Evolutionary conservation across 495 filamentous ascomycete genomes (phyloP).

Genomic region (Glonium stellatum): DNA sequence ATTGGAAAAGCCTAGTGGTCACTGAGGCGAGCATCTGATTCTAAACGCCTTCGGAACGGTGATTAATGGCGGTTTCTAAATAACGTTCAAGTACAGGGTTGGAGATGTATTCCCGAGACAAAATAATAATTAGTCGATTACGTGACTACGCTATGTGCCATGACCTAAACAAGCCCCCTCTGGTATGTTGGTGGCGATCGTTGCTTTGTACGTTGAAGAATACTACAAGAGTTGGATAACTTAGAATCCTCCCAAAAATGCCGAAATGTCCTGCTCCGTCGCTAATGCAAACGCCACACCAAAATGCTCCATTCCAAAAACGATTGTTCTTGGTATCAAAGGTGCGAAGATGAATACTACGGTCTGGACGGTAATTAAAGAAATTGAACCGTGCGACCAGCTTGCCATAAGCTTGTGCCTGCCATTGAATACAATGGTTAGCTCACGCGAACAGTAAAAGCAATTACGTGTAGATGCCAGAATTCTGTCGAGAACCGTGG

Average conservation of each 20-base stretch:
- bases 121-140: background rate
- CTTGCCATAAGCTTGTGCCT: background rate
- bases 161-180: background rate
- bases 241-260: background rate
- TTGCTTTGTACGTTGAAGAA: constrained; percentile 3
- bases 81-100: no score
- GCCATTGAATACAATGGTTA: background rate
- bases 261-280: background rate
- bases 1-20: no score
- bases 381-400: background rate
- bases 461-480: constrained; percentile 11
- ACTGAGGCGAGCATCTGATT: no score
- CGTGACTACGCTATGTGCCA: background rate
- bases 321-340: background rate
- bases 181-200: background rate
- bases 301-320: background rate
- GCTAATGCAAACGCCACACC: background rate
- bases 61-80: no score
- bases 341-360: background rate
- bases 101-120: no score
- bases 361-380: background rate
- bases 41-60: no score
- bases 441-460: background rate
- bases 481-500: constrained; percentile 19
- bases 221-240: constrained; percentile 1